Conservation (phyloP, 1,284 basidiomycete genomes). For the Cutaneotrichosporon sp. region DNA sequence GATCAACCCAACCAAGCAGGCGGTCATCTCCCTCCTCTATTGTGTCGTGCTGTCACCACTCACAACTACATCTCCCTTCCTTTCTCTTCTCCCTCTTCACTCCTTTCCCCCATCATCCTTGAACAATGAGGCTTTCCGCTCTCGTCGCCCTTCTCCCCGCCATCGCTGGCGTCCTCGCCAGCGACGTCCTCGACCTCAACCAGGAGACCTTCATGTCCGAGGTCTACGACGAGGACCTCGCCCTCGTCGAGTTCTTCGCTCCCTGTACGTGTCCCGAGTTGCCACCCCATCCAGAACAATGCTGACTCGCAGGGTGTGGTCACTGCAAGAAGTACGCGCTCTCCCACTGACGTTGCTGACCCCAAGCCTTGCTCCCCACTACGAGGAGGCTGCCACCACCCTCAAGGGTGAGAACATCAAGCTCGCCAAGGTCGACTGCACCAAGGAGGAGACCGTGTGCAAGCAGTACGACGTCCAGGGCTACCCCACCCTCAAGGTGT, state of each 20-base stretch:
- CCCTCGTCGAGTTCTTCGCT: slow-evolving; percentile 74
- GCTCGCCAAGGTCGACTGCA: slow-evolving; percentile 95
- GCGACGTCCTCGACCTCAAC: slow-evolving; percentile 78
- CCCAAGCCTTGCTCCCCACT: slow-evolving; percentile 78
- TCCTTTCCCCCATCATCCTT: not conserved
- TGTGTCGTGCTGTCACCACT: not conserved
- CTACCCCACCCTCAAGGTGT: slow-evolving; percentile 69
- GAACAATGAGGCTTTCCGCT: slow-evolving; percentile 21
- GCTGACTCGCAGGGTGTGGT: slow-evolving; percentile 46
- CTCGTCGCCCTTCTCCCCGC: slow-evolving; percentile 33
- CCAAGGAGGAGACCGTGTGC: slow-evolving; percentile 83
- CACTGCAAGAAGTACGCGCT: slow-evolving; percentile 53
- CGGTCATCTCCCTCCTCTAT: not conserved
- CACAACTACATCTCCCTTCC: not conserved
- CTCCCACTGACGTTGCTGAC: not conserved
- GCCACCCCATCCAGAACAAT: too few relatives aligned
- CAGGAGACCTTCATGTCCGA: slow-evolving; percentile 68
- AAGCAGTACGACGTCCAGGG: slow-evolving; percentile 80
- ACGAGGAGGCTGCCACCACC: slow-evolving; percentile 91
- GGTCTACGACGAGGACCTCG: slow-evolving; percentile 71
- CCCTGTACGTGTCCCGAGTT: slow-evolving; percentile 43
- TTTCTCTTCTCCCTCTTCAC: slow-evolving; percentile 1
- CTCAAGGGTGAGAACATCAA: slow-evolving; percentile 88
- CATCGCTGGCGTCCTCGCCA: slow-evolving; percentile 35
- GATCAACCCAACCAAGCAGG: not conserved